Evolutionary conservation across 805 yeast species (phyloP), one percentile per base, ranked within the genome.

Genomic region (Kodamaea sagamina): DNA sequence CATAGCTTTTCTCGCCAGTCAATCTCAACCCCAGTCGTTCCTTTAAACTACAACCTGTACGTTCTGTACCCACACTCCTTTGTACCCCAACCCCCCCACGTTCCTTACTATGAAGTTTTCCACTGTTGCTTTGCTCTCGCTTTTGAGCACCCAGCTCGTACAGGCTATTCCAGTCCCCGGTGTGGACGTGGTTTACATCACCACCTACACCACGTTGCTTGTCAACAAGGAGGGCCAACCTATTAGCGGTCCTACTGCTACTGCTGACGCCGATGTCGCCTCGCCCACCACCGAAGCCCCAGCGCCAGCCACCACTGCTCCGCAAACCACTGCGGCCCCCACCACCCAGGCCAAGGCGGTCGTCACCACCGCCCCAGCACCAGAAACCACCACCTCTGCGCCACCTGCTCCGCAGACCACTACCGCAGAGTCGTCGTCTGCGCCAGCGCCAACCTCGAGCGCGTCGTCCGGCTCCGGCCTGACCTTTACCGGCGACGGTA

Each of bases 401-500:
- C 22, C 35, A 34, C 27, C 47, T 18, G 26, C 44, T 21, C 5
- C 50, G 13, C 21, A 44, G 36, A 12, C 41, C 16, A 37, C 52
- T 11, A 40, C 57, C 48, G 50, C 58, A 46, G 13, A 56, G 32
- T 13, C n/a, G n/a, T n/a, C n/a, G n/a, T n/a, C n/a, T n/a, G 28
- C 58, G 15, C 27, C 55, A 12, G 32, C 54, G 5, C 11, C 54
- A 21, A 27, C 56, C 12, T n/a, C 48, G 12, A 21, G 45, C 9
- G 18, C 35, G 10, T 18, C 42, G 16, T 29, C 47, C 9, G 16
- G 37, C n/a, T 12, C 43, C 18, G 50, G 56, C 19, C 42, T 38
- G 6, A 43, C 47, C 9, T 54, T 46, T 47, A 38, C 63, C 2
- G 81, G 81, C 32, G 59, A 75, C 46, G 82, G 80, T 41, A 78